Conservation (phyloP, 1,284 basidiomycete species). For the Puccinia horiana region DNA sequence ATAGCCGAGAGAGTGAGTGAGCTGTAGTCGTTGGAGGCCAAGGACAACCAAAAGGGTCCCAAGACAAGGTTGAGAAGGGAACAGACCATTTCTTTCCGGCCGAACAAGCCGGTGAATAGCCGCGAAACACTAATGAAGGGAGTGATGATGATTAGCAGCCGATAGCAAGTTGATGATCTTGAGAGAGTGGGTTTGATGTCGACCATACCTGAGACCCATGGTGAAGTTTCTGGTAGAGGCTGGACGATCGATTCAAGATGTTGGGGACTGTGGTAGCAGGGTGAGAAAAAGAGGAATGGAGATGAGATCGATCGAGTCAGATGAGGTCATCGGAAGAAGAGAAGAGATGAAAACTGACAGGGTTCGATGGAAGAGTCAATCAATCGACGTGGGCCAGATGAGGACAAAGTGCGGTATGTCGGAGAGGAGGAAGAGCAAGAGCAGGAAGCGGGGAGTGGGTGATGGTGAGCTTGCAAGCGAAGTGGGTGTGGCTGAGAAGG, state of each 20-base stretch:
- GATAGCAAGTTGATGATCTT: background rate
- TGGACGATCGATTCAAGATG: background rate
- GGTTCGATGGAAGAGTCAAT: background rate
- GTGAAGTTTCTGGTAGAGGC: background rate
- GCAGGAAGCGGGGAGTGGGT: background rate
- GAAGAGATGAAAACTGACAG: background rate
- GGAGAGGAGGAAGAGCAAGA: background rate
- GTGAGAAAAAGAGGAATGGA: background rate
- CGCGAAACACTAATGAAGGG: conserved; percentile 81
- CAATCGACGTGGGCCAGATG: background rate
- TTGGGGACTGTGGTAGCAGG: background rate
- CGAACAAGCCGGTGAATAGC: conserved; percentile 83
- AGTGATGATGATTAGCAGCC: conserved; percentile 58
- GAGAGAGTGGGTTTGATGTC: background rate
- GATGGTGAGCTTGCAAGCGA: background rate
- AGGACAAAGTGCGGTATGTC: background rate
- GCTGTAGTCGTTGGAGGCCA: background rate
- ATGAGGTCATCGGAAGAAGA: background rate
- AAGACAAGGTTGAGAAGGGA: conserved; percentile 53
- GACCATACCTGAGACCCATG: conserved; percentile 28
- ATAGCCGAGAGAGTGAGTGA: background rate
- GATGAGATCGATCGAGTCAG: background rate
- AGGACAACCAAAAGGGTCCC: background rate
- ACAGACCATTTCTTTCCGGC: conserved; percentile 99
- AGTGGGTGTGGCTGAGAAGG: background rate